Conservation (phyloP, 1,284 basidiomycete species). For the Cerioporus squamosus region DNA sequence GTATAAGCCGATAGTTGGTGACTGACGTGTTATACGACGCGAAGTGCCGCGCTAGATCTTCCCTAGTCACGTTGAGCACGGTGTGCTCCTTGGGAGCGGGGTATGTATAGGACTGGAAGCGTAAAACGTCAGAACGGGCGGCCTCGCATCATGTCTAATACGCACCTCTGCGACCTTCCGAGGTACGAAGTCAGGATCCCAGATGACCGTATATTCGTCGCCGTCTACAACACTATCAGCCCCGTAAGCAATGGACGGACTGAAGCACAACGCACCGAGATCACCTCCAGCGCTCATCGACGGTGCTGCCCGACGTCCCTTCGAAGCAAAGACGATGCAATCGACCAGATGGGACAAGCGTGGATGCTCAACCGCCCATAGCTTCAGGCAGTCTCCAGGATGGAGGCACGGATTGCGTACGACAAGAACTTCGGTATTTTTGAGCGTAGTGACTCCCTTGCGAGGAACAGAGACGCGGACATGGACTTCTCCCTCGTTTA, state of each 20-base stretch:
- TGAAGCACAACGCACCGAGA: slow-evolving; percentile 43
- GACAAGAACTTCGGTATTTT: slow-evolving; percentile 62
- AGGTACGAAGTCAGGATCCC: slow-evolving; percentile 68
- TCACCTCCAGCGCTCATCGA: slow-evolving; percentile 73
- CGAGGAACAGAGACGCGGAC: slow-evolving; percentile 57
- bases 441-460: slow-evolving; percentile 55
- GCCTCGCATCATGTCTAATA: neutral
- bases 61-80: slow-evolving; percentile 49
- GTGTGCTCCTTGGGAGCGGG: slow-evolving; percentile 59
- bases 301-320: slow-evolving; percentile 63
- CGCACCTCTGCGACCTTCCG: slow-evolving; percentile 53
- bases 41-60: slow-evolving; percentile 64
- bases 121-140: neutral
- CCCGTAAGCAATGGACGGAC: too few relatives aligned
- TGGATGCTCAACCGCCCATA: slow-evolving; percentile 57
- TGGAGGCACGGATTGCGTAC: slow-evolving; percentile 71
- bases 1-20: neutral
- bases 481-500: slow-evolving; percentile 65
- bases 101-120: slow-evolving; percentile 63
- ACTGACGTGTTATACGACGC: slow-evolving; percentile 63
- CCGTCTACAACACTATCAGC: slow-evolving; percentile 42
- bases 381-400: slow-evolving; percentile 68
- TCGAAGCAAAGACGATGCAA: slow-evolving; percentile 66
- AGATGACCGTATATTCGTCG: slow-evolving; percentile 68
- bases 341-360: slow-evolving; percentile 60